Percentiles rank a stretch among this genome's conserved stretches.
phyloP scores from a whole-genome alignment of 371 early-diverging fungal genomes.

The Coemansia sp. region DNA sequence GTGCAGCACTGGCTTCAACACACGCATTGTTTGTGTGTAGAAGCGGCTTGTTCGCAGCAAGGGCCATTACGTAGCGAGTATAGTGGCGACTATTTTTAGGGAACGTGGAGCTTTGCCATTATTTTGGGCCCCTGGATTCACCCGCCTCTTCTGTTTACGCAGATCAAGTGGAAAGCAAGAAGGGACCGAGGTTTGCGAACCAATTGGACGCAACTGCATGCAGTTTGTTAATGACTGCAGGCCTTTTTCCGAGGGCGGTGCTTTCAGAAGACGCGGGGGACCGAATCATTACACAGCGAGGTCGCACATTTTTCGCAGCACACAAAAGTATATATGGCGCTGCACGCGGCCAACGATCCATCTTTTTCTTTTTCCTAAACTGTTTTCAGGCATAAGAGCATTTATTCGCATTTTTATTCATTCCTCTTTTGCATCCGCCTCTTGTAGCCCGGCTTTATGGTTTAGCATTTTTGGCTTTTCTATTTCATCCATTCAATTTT shows the following conservation, averaged over 20 bases:
- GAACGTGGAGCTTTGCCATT: background rate
- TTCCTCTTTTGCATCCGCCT: background rate
- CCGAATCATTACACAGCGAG: background rate
- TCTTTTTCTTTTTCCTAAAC: background rate
- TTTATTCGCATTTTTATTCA: constrained; percentile 6
- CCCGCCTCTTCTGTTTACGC: background rate
- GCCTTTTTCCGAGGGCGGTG: background rate
- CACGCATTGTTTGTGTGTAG: background rate
- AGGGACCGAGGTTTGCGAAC: background rate
- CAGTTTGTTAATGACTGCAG: background rate
- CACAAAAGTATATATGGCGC: background rate
- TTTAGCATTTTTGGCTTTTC: background rate
- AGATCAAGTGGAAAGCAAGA: background rate
- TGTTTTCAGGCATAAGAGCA: background rate
- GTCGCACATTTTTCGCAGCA: background rate
- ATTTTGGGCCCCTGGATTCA: background rate
- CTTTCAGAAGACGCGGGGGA: background rate
- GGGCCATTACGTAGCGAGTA: background rate
- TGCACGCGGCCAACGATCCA: background rate
- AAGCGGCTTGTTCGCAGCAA: background rate
- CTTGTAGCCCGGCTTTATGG: background rate
- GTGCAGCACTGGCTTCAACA: background rate
- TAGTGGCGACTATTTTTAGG: constrained; percentile 2
- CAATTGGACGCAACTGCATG: background rate
- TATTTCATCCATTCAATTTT: background rate